Evolutionary conservation across 441 rosid species (phyloP).

Genomic region (Erysimum cheiri): DNA sequence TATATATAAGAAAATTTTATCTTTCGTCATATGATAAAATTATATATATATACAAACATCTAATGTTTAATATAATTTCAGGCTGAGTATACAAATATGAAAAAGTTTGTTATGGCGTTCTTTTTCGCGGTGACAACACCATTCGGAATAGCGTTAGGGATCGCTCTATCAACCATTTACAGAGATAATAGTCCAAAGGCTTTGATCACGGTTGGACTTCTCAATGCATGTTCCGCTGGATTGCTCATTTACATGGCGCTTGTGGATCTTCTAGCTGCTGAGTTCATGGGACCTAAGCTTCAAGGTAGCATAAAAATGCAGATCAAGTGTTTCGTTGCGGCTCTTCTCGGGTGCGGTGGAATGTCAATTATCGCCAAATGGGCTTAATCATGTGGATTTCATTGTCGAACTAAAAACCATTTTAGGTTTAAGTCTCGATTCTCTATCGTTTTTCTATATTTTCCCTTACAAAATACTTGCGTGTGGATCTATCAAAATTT

Average conservation of each 20-base stretch:
- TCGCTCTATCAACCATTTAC: slow-evolving; percentile 37
- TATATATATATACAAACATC: neutral
- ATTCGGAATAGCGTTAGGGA: slow-evolving; percentile 45
- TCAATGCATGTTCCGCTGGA: slow-evolving; percentile 46
- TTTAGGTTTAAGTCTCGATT: slow-evolving; percentile 14
- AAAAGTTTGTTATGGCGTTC: slow-evolving; percentile 42
- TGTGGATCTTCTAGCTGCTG: slow-evolving; percentile 45
- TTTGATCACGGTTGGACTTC: slow-evolving; percentile 41
- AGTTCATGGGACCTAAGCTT: slow-evolving; percentile 47
- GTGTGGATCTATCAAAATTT: slow-evolving; percentile 7
- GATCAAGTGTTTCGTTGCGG: slow-evolving; percentile 40
- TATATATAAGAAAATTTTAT: neutral
- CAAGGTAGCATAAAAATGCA: slow-evolving; percentile 49
- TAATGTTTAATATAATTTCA: slow-evolving; percentile 12
- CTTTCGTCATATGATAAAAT: neutral
- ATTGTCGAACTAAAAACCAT: slow-evolving; percentile 7
- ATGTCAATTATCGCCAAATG: slow-evolving; percentile 39
- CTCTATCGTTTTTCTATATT: neutral
- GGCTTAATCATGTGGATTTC: slow-evolving; percentile 36
- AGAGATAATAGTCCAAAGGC: slow-evolving; percentile 43
- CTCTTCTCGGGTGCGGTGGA: slow-evolving; percentile 44
- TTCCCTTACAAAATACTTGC: neutral
- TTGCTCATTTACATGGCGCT: slow-evolving; percentile 48
- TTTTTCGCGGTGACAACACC: slow-evolving; percentile 49
- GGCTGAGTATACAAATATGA: slow-evolving; percentile 40